Evolutionary conservation across 805 yeast species (phyloP), one percentile per base, ranked within the genome.

Genomic region (Cyberlindnera americana): DNA sequence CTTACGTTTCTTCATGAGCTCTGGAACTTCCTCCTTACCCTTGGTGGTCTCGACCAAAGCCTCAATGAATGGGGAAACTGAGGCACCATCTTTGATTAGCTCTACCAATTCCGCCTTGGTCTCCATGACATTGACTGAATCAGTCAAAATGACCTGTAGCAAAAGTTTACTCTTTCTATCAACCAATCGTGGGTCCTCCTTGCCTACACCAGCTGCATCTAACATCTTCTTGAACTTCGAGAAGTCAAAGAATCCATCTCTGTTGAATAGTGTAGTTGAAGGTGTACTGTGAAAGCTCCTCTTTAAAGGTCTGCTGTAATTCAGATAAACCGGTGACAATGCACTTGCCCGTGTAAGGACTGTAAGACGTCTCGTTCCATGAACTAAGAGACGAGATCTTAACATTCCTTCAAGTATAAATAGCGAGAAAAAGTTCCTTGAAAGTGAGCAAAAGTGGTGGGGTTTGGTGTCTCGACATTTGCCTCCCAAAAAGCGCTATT

Each of bases 241-340:
- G 19, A 42, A 46, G 21, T 46, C 43, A 12, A 53, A 44, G 33
- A 48, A 43, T 13, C 56, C 56, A 9, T 47, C 45, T 24, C 38
- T 43, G 37, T 46, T 43, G 35, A 48, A 45, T 19, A 53, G 24
- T 10, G 13, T 34, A 4, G 26, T 12, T 14, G 38, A 33, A 2
- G 42, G 28, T 11, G 42, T 37, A 3, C 38, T 35, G 35, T 38
- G 43, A 21, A 44, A 27, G 15, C 22, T 19, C 22, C 32, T 31
- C 23, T 21, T 21, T 3, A n/a, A 9, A n/a, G 6, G 9, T 25
- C 27, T 25, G n/a, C 12, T 25, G 27, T 19, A 13, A 21, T 5
- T 9, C 22, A 19, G 18, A 5, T 5, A 5, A 7, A 24, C 37
- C 4, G 19, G 8, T 3, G 24, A 33, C 22, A 24, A 25, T 15